Evolutionary conservation across 768 basidiomycete genomes (phyloP).

Genomic region (Dendrothele bispora): DNA sequence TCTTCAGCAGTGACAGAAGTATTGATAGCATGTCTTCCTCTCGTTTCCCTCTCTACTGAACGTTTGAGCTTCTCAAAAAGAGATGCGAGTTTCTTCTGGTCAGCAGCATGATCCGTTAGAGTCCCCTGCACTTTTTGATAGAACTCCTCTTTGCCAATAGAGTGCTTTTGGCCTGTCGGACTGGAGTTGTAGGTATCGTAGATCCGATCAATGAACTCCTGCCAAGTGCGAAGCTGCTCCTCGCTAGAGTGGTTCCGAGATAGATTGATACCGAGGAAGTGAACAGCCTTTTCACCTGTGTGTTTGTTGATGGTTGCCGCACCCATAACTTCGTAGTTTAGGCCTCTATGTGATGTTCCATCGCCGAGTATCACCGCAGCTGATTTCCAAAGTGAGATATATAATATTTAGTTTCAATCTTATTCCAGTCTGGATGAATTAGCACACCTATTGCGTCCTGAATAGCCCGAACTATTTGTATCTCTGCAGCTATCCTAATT

Average conservation of each 20-base stretch:
- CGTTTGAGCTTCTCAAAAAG: neutral
- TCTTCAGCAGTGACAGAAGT: too few relatives aligned
- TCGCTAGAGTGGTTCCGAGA: slow-evolving; percentile 11
- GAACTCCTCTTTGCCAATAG: neutral
- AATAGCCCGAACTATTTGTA: neutral
- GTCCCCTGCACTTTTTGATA: neutral
- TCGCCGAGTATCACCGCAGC: neutral
- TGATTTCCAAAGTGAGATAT: too few relatives aligned
- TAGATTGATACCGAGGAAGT: slow-evolving; percentile 3
- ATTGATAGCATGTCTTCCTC: too few relatives aligned
- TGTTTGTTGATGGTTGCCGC: neutral
- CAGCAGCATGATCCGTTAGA: slow-evolving; percentile 6
- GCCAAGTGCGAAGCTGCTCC: slow-evolving; percentile 11
- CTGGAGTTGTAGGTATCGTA: slow-evolving; percentile 7
- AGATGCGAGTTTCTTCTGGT: slow-evolving; percentile 2
- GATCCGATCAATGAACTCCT: slow-evolving; percentile 4
- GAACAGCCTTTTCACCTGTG: neutral
- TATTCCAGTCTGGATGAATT: neutral
- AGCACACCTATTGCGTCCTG: neutral
- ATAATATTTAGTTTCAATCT: too few relatives aligned
- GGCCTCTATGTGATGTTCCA: slow-evolving; percentile 2
- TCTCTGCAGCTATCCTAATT: neutral
- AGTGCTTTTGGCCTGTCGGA: slow-evolving; percentile 4
- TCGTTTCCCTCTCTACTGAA: too few relatives aligned
- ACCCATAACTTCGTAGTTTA: neutral